Base-by-base conservation (phyloP, 2,329 filamentous ascomycete genomes). In the Cladosporium velox region DNA sequence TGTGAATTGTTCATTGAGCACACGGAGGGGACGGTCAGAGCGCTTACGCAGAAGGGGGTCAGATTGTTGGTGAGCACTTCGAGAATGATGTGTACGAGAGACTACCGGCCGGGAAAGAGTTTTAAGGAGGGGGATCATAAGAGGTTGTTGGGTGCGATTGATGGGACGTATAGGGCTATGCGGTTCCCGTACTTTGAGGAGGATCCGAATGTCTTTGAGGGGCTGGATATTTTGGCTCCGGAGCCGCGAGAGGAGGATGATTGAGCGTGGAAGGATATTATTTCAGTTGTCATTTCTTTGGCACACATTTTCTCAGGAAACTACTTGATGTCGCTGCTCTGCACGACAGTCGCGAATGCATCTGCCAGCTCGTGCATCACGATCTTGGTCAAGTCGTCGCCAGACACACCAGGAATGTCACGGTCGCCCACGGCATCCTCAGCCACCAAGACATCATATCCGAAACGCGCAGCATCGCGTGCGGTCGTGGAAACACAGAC, bases 351-450 rank as follows among this genome's bases (percentile, higher is more conserved):
- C 0, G 81, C 88, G 76, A 90, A 89, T 1, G 81, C 84, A 81
- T 91, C 88, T 0, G 72, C 86, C 73, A 91, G 77, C 76, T 90
- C 88, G 6, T 81, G 79, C 70, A 91, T 75, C 2, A 80, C 81
- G 67, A 85, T 82, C 74, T 79, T 79, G 10, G 79, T 83, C 26
- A 90, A 72, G 65, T 88, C 82, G 12, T 83, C 81, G 0, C 85
- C 87, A 6, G 79, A 78, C 0, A 83, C 84, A 0, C 88, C 88
- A 0, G 88, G 88, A 54, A 91, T 89, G 73, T 90, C 83, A 10
- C 89, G 77, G 74, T 90, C 88, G 0, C 89, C 88, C 44, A 91
- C 84, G 0, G 82, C 87, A 73, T 90, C 89, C 70, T 84, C 80
- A 0, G 83, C 85, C 26, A 91, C 73, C 1, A 90, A 65, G 28